These are phyloP conservation scores for Gypsophila paniculata DNA, from an alignment of 179 eudicot species.

Conservation along the genomic window DNA sequence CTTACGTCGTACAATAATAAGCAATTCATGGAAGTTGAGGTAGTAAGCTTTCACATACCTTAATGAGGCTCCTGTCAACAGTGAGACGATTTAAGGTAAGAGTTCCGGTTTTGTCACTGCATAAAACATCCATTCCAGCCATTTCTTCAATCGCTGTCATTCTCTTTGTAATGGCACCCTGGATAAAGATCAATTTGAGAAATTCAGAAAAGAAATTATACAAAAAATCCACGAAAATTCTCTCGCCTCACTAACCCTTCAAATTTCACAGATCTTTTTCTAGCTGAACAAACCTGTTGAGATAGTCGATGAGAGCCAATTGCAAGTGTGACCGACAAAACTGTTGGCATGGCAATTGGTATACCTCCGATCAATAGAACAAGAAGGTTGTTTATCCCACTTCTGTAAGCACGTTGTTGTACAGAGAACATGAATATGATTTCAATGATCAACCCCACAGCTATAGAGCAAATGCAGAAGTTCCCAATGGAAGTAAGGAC, in stretches of 20 bases:
- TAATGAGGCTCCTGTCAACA: conserved; percentile 58
- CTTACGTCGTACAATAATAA: background rate
- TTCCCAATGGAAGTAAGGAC: conserved; percentile 68
- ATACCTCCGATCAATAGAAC: conserved; percentile 76
- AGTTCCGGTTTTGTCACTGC: conserved; percentile 77
- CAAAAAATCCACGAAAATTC: background rate
- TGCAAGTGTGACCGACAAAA: conserved; percentile 66
- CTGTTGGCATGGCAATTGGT: conserved; percentile 83
- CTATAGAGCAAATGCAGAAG: conserved; percentile 71
- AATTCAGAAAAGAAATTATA: background rate
- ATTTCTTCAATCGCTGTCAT: conserved; percentile 82
- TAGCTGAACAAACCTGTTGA: conserved; percentile 44
- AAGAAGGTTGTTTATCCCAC: conserved; percentile 68
- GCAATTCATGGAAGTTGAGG: background rate
- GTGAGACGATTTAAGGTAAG: conserved; percentile 59
- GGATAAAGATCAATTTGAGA: conserved; percentile 6
- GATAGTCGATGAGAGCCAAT: conserved; percentile 72
- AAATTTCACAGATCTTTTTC: background rate
- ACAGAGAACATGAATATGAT: conserved; percentile 61
- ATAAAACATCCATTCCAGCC: conserved; percentile 79
- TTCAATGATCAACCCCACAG: conserved; percentile 62
- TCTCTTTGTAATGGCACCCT: conserved; percentile 77
- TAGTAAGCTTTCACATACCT: conserved; percentile 34
- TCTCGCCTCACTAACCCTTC: background rate
- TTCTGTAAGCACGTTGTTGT: conserved; percentile 55